These are phyloP conservation scores for Viola odorata DNA, from an alignment of 345 rosid species.

Conservation along the genomic window DNA sequence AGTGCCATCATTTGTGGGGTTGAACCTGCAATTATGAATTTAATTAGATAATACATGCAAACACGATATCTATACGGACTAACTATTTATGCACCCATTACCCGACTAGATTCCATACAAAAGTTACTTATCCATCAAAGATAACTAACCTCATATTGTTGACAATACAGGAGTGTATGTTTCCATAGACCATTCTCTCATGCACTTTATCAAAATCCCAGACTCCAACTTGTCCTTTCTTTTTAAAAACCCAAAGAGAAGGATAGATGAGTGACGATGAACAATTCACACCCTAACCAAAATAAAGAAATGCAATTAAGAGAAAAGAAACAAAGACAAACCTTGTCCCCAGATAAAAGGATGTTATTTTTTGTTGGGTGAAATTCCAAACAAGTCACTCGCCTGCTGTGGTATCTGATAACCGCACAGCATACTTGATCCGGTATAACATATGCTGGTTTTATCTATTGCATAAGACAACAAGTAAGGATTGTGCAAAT, in stretches of 20 bases:
- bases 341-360: constrained; percentile 96
- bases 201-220: constrained; percentile 88
- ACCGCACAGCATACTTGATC: constrained; percentile 82
- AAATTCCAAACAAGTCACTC: constrained; percentile 90
- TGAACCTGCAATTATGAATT: constrained; percentile 44
- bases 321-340: constrained; percentile 7
- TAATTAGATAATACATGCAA: too few relatives aligned
- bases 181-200: constrained; percentile 78
- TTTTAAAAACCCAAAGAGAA: constrained; percentile 20
- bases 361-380: constrained; percentile 82
- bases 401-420: constrained; percentile 88
- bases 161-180: constrained; percentile 77
- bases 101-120: not conserved
- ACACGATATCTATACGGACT: too few relatives aligned
- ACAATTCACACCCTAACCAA: not conserved
- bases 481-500: not conserved
- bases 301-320: not conserved
- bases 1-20: constrained; percentile 67
- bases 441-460: constrained; percentile 70
- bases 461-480: constrained; percentile 41
- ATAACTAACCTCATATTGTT: constrained; percentile 70
- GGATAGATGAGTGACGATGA: not conserved
- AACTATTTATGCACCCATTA: too few relatives aligned
- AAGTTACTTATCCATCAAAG: not conserved
- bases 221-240: constrained; percentile 98